Evolutionary conservation across 1,284 basidiomycete species (phyloP), one percentile per base, ranked within the genome.

Genomic region (Hymenochaete sp.): DNA sequence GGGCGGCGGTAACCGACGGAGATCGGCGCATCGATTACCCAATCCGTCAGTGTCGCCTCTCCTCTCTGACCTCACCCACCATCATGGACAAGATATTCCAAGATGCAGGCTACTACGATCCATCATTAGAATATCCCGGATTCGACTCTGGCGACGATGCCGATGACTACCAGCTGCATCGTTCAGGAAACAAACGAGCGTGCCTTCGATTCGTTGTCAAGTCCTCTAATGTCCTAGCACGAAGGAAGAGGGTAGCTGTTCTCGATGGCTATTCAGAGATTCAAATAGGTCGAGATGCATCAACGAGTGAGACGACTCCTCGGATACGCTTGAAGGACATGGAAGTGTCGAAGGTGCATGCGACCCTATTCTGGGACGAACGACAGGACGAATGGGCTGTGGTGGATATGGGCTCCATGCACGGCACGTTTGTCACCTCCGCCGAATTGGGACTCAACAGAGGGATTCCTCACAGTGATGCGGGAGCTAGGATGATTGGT

Each of bases 321-420:
- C 70, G 76, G 36, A 67, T 88, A 42, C 75, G 85, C 37, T 64
- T 88, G 27, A 86, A 83, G 60, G 84, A 88, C 62, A 82, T 88
- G 77, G 72, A 75, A 51, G 82, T 86, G 7, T 86, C 83, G 2
- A 88, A 87, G 61, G 54, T 83, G 43, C 85, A 88, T 56, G 80
- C 83, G 7, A 82, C 79, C 2, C 67, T 72, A 0, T 88, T 74
- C 56, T 85, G 79, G 79, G 82, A 87, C 56, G 62, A 65, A 24
- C 60, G 61, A 14, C 66, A 71, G 46, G 57, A 59, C 10, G 70
- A 75, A 49, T 87, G 82, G 83, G 70, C 72, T 6, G 64, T 82
- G 29, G 84, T 88, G 9, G 84, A 88, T 56, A 82, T 85, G 81
- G 84, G 84, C 18, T 85, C 82, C 32, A 80, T 78, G 59, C 85